phyloP scores from a whole-genome alignment of 2,329 filamentous ascomycete species.

The Fusarium piperis region DNA sequence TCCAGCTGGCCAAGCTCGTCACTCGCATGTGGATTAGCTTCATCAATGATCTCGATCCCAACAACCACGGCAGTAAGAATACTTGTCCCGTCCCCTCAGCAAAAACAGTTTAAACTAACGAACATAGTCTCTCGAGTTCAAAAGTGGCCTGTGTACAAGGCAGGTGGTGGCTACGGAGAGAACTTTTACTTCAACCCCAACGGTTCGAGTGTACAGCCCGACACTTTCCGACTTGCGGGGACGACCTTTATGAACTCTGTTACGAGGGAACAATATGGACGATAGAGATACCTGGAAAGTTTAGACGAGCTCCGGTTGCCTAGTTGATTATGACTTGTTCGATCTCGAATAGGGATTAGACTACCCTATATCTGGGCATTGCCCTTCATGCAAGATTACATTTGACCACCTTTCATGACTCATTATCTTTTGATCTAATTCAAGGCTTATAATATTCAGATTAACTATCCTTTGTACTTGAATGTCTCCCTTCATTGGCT shows the following conservation, averaged over 20 bases:
- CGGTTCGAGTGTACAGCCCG: conserved; percentile 18
- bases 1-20: conserved; percentile 54
- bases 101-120: neutral
- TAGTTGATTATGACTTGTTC: neutral
- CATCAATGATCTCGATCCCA: conserved; percentile 49
- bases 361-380: neutral
- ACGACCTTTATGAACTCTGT: conserved; percentile 35
- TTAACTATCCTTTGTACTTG: neutral
- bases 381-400: too few species aligned
- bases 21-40: conserved; percentile 53
- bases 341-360: neutral
- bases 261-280: conserved; percentile 26
- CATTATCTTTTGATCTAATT: too few species aligned
- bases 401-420: neutral
- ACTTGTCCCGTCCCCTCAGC: accelerated
- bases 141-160: conserved; percentile 30
- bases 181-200: conserved; percentile 39
- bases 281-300: neutral
- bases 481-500: neutral
- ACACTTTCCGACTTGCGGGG: conserved; percentile 32
- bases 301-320: neutral
- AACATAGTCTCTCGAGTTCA: conserved; percentile 15
- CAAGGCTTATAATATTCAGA: neutral
- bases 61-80: conserved; percentile 40
- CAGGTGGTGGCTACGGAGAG: conserved; percentile 31